Evolutionary conservation across 1,284 basidiomycete species (phyloP), one percentile per base, ranked within the genome.

Genomic region (Moniliella sp.): DNA sequence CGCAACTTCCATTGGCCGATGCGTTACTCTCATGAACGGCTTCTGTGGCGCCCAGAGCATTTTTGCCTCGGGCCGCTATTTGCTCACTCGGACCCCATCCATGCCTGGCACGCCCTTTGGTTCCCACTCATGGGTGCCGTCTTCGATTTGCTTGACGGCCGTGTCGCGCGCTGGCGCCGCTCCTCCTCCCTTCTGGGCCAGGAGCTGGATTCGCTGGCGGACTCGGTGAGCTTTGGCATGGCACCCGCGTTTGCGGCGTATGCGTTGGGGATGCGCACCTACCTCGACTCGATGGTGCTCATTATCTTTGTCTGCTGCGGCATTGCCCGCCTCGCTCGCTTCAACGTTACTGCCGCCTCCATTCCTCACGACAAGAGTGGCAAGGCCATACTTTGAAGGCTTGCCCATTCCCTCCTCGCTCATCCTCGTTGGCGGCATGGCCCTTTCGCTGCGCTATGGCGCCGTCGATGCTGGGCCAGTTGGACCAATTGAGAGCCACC

Each of bases 1-100:
- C 51, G 45, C 49, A 97, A 94, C 64, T 97, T 99, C 61, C 82
- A 86, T 37, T 97, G 19, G 88, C 88, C 48, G 88, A 99, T 65
- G 71, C 91, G 28, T 83, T 99, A 99, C 88, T n/a, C 82, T 99
- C 45, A 88, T 91, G 76, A 99, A 99, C 60, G 91, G 91, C 25
- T 80, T 97, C 61, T 99, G 91, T 64, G 91, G 91, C 37, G 81
- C 81, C 10, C 77, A 93, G 50, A 93, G 86, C 25, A 70, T 99
- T 45, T 88, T 88, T 61, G 84, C 78, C 21, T 86, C 81, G 5
- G 82, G 78, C 25, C 75, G 76, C 38, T 88, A 88, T 64, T 69
- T 88, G 43, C 53, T 80, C 33, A 78, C 78, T 73, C 76, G 44
- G 81, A 97, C 61, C 55, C 56, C 4, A 69, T 71, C 39, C 49